A percentile compares a stretch with the other conserved stretches of the same genome.
Evolutionary conservation across 208 protist genomes (phyloP).

Genomic region (Tritrichomonas musculus): DNA sequence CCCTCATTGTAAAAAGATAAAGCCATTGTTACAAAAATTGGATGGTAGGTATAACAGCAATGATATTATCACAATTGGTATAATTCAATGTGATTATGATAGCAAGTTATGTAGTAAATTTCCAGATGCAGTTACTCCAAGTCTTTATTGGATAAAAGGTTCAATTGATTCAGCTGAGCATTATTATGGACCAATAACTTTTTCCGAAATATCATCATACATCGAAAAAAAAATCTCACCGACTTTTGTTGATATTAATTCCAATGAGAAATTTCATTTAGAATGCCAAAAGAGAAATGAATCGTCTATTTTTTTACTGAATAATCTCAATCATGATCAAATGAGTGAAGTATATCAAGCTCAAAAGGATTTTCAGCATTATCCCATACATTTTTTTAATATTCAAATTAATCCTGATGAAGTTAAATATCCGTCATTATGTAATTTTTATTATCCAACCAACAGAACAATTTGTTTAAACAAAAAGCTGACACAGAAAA

Average conservation of each 20-base stretch:
- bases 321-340: background rate
- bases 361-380: background rate
- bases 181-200: background rate
- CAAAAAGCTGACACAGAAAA: too few relatives aligned
- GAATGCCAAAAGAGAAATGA: background rate
- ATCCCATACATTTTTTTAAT: background rate
- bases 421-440: background rate
- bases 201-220: background rate
- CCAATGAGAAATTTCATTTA: background rate
- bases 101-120: background rate
- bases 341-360: background rate
- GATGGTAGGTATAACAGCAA: background rate
- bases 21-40: background rate
- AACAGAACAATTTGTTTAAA: background rate
- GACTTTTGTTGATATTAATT: background rate
- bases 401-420: background rate
- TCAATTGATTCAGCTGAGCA: background rate
- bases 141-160: background rate
- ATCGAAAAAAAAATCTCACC: background rate
- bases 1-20: background rate
- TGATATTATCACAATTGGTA: background rate
- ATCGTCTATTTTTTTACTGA: background rate
- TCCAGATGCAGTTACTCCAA: background rate
- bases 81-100: background rate
- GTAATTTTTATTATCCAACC: background rate